Conservation (phyloP, 768 basidiomycete genomes). For the Kwoniella pini region DNA sequence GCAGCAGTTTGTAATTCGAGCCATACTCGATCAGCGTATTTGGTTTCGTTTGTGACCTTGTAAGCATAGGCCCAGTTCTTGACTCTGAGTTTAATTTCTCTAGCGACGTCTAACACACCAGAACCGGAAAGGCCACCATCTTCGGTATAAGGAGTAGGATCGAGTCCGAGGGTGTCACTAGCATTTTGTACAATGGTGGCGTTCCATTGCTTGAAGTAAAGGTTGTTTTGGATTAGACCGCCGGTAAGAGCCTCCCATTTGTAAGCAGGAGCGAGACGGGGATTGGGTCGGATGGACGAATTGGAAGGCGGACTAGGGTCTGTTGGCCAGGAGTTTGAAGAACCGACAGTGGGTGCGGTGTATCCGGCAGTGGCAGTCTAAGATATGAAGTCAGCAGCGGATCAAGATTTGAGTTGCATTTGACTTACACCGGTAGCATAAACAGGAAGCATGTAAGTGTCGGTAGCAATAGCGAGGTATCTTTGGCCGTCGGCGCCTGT, state of each 20-base stretch:
- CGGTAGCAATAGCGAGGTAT: conserved; percentile 71
- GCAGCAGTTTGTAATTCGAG: conserved; percentile 76
- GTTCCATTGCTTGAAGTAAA: conserved; percentile 88
- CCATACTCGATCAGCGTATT: conserved; percentile 85
- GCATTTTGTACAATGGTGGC: conserved; percentile 87
- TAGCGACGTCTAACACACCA: conserved; percentile 87
- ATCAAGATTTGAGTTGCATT: neutral
- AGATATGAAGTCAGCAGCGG: neutral
- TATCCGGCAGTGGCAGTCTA: conserved; percentile 60
- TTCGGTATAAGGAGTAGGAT: conserved; percentile 66
- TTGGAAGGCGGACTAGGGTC: conserved; percentile 73
- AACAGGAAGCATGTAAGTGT: conserved; percentile 76
- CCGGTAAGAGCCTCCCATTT: conserved; percentile 81
- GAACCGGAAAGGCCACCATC: conserved; percentile 69
- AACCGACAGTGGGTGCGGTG: conserved; percentile 58
- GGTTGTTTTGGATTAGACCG: conserved; percentile 71
- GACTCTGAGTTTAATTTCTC: conserved; percentile 83
- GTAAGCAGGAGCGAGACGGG: conserved; percentile 85
- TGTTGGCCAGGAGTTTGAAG: conserved; percentile 68
- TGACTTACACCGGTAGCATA: conserved; percentile 82
- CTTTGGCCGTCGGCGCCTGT: conserved; percentile 49
- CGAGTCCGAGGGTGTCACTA: conserved; percentile 58
- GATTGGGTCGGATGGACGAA: conserved; percentile 75
- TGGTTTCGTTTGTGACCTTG: conserved; percentile 85
- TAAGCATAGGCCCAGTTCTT: conserved; percentile 92